A percentile compares a stretch with the other conserved stretches of the same genome.
Evolutionary conservation across 1,139 yeast genomes (phyloP).

Genomic region (Saccharomyces pastorianus): DNA sequence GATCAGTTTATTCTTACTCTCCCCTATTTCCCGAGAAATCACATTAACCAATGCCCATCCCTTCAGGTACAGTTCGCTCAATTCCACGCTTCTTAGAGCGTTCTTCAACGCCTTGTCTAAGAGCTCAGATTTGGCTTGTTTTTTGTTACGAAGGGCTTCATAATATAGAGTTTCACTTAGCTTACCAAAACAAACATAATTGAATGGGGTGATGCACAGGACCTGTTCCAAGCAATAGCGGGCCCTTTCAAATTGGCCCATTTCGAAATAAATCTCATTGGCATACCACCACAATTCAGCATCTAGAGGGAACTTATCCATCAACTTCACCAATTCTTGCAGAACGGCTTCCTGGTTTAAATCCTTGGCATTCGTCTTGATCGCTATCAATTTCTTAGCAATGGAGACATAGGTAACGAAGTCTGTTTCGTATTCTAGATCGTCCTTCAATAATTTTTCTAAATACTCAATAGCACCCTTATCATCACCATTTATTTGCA

Average conservation of each 20-base stretch:
- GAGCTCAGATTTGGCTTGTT: slow-evolving; percentile 1
- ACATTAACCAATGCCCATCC: slow-evolving; percentile 71
- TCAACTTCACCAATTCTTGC: slow-evolving; percentile 15
- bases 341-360: slow-evolving; percentile 12
- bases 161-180: slow-evolving; percentile 24
- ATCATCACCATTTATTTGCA: slow-evolving; percentile 26
- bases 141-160: slow-evolving; percentile 13
- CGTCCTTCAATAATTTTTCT: slow-evolving; percentile 21
- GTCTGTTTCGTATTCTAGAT: slow-evolving; percentile 29
- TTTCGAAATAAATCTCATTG: slow-evolving; percentile 48
- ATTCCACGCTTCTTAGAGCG: slow-evolving; percentile 63
- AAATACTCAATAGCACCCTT: slow-evolving; percentile 25
- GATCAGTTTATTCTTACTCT: slow-evolving; percentile 24
- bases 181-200: slow-evolving; percentile 53
- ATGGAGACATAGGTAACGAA: slow-evolving; percentile 22
- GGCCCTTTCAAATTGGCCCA: slow-evolving; percentile 64
- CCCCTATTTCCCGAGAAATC: slow-evolving; percentile 32
- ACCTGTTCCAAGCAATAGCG: slow-evolving; percentile 63
- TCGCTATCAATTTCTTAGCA: slow-evolving; percentile 23
- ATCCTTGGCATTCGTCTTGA: slow-evolving; percentile 12
- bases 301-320: slow-evolving; percentile 52
- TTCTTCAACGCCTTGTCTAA: slow-evolving; percentile 42
- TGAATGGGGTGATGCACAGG: slow-evolving; percentile 57
- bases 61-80: slow-evolving; percentile 58
- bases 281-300: slow-evolving; percentile 71